phyloP scores from a whole-genome alignment of 225 moss, liverwort and hornwort species.

The Physcomitrium patens region DNA sequence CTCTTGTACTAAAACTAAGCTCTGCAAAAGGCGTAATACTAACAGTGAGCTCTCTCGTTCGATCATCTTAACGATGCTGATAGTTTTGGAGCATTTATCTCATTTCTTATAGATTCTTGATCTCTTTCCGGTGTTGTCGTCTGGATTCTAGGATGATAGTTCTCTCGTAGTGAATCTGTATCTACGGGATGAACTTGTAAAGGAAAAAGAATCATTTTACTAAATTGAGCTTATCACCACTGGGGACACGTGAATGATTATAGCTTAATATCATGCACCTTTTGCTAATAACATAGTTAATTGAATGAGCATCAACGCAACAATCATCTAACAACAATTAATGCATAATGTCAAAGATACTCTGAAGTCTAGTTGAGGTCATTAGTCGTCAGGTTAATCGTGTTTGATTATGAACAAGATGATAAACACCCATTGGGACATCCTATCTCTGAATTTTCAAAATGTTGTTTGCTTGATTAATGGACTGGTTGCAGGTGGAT shows the following conservation, averaged over 20 bases:
- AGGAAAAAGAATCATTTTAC: background rate
- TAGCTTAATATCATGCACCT: background rate
- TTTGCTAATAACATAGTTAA: too few relatives aligned
- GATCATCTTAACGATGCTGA: conserved; percentile 4
- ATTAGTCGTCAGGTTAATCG: conserved; percentile 18
- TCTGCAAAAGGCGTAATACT: conserved; percentile 81
- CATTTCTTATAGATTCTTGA: background rate
- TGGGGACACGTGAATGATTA: conserved; percentile 13
- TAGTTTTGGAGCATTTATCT: background rate
- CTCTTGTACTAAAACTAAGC: conserved; percentile 70
- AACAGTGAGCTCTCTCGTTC: conserved; percentile 58
- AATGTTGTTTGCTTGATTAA: conserved; percentile 15
- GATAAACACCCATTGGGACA: background rate
- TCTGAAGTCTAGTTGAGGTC: conserved; percentile 9
- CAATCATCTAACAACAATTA: too few relatives aligned
- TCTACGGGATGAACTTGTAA: too few relatives aligned
- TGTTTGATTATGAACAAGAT: conserved; percentile 6
- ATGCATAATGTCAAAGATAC: conserved; percentile 16
- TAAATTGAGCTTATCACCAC: background rate
- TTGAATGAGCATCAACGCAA: too few relatives aligned
- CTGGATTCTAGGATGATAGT: conserved; percentile 3
- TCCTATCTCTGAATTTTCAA: conserved; percentile 17
- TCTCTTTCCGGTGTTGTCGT: background rate
- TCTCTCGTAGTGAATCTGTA: background rate
- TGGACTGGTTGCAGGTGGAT: conserved; percentile 74